Conservation (phyloP, 495 filamentous ascomycete genomes). For the Daldinia caldariorum region DNA sequence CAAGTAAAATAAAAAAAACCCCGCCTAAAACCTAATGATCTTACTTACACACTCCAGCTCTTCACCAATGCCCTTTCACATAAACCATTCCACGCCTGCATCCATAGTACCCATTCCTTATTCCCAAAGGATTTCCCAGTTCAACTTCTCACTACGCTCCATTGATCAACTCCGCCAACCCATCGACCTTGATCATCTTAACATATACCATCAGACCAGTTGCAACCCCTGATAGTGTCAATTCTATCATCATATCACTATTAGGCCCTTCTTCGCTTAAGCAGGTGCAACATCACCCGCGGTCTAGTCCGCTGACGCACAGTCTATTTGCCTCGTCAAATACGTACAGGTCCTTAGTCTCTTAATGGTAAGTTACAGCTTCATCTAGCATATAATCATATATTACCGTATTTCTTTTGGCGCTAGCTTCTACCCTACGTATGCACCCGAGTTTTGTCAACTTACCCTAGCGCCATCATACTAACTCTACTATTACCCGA, state of each 20-base stretch:
- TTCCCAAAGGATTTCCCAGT: conserved; percentile 33
- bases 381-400: not conserved
- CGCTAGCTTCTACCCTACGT: not conserved
- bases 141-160: conserved; percentile 32
- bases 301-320: conserved; percentile 25
- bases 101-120: conserved; percentile 32
- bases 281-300: conserved; percentile 11
- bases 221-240: not conserved
- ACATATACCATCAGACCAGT: conserved; percentile 1
- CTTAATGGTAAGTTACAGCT: conserved; percentile 41
- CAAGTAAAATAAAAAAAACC: conserved; percentile 29
- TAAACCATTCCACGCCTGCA: conserved; percentile 29
- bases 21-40: conserved; percentile 40
- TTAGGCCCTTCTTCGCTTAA: conserved; percentile 3
- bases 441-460: not conserved
- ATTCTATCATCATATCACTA: conserved; percentile 3
- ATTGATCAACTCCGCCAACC: conserved; percentile 10
- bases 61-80: conserved; percentile 28
- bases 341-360: conserved; percentile 24
- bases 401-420: conserved; percentile 4
- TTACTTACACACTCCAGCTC: conserved; percentile 16
- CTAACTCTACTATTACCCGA: conserved; percentile 22
- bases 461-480: conserved; percentile 3
- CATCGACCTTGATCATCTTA: conserved; percentile 15
- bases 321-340: conserved; percentile 14